These are phyloP conservation scores for Monosporozyma aerobia DNA, from an alignment of 805 yeast species.

Conservation along the genomic window DNA sequence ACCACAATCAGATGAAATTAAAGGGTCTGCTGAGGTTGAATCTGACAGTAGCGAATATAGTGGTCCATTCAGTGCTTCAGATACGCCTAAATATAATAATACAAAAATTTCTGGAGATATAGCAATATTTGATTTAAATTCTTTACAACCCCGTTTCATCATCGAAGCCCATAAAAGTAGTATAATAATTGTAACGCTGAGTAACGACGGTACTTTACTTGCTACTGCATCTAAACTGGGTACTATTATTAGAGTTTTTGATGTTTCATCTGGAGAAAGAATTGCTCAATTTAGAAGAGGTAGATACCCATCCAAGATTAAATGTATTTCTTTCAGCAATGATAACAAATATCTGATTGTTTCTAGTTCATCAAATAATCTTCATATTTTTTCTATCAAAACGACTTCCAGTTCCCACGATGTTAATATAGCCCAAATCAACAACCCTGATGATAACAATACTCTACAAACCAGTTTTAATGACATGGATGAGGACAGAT, in stretches of 20 bases:
- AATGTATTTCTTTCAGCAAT: slow-evolving; percentile 61
- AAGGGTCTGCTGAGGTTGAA: background rate
- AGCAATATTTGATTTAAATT: slow-evolving; percentile 51
- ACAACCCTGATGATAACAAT: background rate
- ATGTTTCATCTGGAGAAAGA: slow-evolving; percentile 49
- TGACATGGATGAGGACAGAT: slow-evolving; percentile 26
- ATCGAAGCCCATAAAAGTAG: slow-evolving; percentile 67
- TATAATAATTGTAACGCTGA: slow-evolving; percentile 50
- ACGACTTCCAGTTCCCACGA: background rate
- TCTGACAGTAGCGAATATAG: background rate
- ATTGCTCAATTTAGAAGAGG: slow-evolving; percentile 65
- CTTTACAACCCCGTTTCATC: slow-evolving; percentile 54
- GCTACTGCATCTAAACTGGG: slow-evolving; percentile 76
- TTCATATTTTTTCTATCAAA: background rate
- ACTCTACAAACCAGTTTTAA: background rate
- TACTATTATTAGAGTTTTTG: slow-evolving; percentile 62
- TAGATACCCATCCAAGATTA: slow-evolving; percentile 70
- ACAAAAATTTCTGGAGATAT: slow-evolving; percentile 47
- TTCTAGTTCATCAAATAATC: slow-evolving; percentile 26
- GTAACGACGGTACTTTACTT: slow-evolving; percentile 53
- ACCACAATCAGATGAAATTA: background rate
- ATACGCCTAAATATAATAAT: background rate
- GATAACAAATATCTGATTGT: slow-evolving; percentile 69
- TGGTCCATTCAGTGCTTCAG: background rate
- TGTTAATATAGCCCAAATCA: background rate